These are phyloP conservation scores for Taphrina wiesneri DNA, from an alignment of 1,139 yeast species.

Conservation along the genomic window DNA sequence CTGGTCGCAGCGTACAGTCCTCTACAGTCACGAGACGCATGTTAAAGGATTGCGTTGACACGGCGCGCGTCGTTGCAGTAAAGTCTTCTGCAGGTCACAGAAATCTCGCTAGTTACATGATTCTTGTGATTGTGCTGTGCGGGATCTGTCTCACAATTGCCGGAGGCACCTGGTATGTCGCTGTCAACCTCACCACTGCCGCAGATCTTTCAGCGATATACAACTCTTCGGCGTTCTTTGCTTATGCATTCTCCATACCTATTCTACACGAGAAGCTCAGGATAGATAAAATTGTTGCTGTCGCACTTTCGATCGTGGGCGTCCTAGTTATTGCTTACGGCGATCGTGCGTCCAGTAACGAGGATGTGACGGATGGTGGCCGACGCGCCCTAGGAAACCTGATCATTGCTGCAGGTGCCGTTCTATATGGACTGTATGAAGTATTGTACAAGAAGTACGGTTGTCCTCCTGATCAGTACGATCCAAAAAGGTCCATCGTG, in stretches of 20 bases:
- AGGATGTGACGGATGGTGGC: conserved; percentile 51
- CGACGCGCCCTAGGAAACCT: conserved; percentile 69
- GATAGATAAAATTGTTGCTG: conserved; percentile 67
- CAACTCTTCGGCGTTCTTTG: conserved; percentile 86
- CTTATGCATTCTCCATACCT: conserved; percentile 80
- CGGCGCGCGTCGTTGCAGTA: conserved; percentile 39
- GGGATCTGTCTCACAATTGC: conserved; percentile 64
- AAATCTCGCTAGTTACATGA: conserved; percentile 56
- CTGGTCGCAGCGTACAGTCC: conserved; percentile 71
- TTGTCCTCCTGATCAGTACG: conserved; percentile 66
- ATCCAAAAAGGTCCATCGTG: conserved; percentile 57
- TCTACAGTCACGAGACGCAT: conserved; percentile 43
- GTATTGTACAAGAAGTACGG: conserved; percentile 73
- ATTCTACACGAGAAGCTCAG: conserved; percentile 65
- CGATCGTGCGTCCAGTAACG: conserved; percentile 45
- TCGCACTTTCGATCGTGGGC: conserved; percentile 68
- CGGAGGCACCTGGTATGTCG: conserved; percentile 82
- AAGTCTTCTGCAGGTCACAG: conserved; percentile 47
- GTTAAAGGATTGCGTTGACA: conserved; percentile 39
- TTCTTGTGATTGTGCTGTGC: conserved; percentile 50
- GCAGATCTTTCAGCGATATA: conserved; percentile 87
- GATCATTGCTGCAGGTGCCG: conserved; percentile 74
- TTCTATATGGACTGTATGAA: conserved; percentile 80
- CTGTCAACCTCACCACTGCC: conserved; percentile 72
- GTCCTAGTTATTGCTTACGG: conserved; percentile 79